phyloP scores from a whole-genome alignment of 1,284 basidiomycete species.

The Naganishia liquefaciens region DNA sequence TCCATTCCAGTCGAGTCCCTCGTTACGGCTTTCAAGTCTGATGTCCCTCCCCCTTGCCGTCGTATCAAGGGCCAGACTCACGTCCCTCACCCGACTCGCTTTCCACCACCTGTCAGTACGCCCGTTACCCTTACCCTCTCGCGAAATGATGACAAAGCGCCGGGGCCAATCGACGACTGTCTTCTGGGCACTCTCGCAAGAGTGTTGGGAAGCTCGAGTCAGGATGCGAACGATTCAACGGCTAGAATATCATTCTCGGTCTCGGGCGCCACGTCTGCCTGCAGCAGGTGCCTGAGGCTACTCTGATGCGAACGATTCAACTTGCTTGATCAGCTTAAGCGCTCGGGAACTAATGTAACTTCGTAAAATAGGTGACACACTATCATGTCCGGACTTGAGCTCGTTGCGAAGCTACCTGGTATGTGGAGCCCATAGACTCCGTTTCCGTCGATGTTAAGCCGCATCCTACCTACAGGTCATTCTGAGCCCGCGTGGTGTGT shows the following conservation, averaged over 20 bases:
- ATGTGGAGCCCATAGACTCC: neutral
- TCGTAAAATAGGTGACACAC: neutral
- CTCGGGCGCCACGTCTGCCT: neutral
- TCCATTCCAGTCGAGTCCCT: too few relatives aligned
- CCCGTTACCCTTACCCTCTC: neutral
- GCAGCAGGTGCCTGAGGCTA: neutral
- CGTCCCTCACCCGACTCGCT: neutral
- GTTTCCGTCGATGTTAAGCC: neutral
- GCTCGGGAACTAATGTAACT: neutral
- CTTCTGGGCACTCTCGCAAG: neutral
- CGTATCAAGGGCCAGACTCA: neutral
- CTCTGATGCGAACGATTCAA: neutral
- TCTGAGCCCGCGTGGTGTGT: conserved; percentile 84
- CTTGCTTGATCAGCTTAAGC: neutral
- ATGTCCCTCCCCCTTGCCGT: too few relatives aligned
- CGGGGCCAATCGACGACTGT: conserved; percentile 28
- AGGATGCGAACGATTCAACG: conserved; percentile 25
- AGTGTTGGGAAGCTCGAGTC: conserved; percentile 14
- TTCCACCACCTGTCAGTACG: neutral
- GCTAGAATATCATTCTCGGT: conserved; percentile 5
- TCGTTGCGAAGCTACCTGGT: conserved; percentile 44
- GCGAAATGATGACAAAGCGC: conserved; percentile 19
- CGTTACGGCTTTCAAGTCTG: too few relatives aligned
- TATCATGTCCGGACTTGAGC: conserved; percentile 45
- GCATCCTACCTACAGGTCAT: conserved; percentile 62